A percentile compares a stretch with the other conserved stretches of the same genome.
These are phyloP conservation scores for Leccinum subrobustum DNA, from an alignment of 1,284 basidiomycete genomes.

Conservation along the genomic window DNA sequence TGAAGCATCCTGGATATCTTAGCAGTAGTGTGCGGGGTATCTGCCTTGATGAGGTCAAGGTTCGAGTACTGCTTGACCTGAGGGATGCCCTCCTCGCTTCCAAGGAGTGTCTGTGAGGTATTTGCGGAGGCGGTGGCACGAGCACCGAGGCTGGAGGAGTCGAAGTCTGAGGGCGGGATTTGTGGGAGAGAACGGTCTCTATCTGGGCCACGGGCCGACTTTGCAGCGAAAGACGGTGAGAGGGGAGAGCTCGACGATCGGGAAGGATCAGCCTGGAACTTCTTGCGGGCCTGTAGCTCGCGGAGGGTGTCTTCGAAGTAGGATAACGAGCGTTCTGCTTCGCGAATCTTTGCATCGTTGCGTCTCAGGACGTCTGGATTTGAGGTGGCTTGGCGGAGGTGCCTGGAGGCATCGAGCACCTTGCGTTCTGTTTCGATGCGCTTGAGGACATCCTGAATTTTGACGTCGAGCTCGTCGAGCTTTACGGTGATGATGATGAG, in stretches of 20 bases:
- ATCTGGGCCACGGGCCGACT: constrained; percentile 24
- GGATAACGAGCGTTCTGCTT: constrained; percentile 80
- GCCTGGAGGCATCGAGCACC: constrained; percentile 84
- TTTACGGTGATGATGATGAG: constrained; percentile 14
- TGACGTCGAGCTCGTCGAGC: constrained; percentile 71
- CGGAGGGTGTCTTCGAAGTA: constrained; percentile 89
- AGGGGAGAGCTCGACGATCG: constrained; percentile 43
- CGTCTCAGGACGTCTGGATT: constrained; percentile 85
- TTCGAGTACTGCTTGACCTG: constrained; percentile 70
- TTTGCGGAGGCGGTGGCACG: constrained; percentile 33
- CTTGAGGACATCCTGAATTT: constrained; percentile 89
- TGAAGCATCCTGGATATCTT: constrained; percentile 99
- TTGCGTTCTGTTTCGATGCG: constrained; percentile 92
- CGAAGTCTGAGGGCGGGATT: constrained; percentile 52
- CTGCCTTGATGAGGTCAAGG: constrained; percentile 94
- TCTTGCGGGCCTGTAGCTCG: constrained; percentile 78
- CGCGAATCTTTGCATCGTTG: constrained; percentile 85
- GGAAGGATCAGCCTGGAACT: constrained; percentile 56
- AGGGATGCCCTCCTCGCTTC: constrained; percentile 41
- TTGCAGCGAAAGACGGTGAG: constrained; percentile 27
- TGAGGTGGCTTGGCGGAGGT: constrained; percentile 77
- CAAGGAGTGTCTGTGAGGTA: constrained; percentile 30
- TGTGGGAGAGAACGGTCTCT: constrained; percentile 39
- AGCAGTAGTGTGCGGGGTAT: constrained; percentile 93
- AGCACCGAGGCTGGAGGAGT: constrained; percentile 32